Base-by-base conservation (phyloP, 2,329 filamentous ascomycete genomes). In the Epichloe aotearoae region DNA sequence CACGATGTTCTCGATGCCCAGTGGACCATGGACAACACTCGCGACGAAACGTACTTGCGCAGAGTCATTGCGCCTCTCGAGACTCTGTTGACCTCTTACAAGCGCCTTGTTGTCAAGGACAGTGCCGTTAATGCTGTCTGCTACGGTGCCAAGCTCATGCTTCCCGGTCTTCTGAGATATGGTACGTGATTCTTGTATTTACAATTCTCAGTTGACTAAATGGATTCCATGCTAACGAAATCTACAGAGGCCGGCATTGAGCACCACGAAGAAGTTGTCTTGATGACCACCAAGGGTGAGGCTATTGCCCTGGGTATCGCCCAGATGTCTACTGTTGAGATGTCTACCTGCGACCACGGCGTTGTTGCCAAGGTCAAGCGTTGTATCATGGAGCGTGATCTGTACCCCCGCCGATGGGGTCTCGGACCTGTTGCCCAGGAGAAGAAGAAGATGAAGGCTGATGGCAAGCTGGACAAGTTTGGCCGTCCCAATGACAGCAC, bases 381-480 rank as follows among this genome's bases (percentile, higher is more conserved):
- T 62, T 95, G 90, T 71, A 98, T 98, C 70, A 98, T 98, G 93
- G 93, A 98, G 78, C 87, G 93, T 62, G 93, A 97, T 67, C 78
- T 97, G 53, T 98, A 98, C 79, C 93, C 93, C 56, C 81, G 89
- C 68, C 79, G 91, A 76, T 98, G 93, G 93, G 93, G 93, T 58
- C 81, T 97, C 65, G 93, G 93, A 55, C 91, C 93, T 49, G 84
- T 91, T 54, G 93, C 93, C 47, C 73, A 85, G 46, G 89, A 97
- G 79, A 98, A 98, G 83, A 98, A 98, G 86, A 96, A 97, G 82
- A 83, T 98, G 76, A 97, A 97, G 82, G 88, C 90, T 49, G 86
- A 88, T 59, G 93, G 93, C 69, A 95, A 96, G 74, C 84, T 98
- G 54, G 93, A 98, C 76, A 98, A 98, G 83, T 97, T 82, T 62